Conservation (phyloP, 2,329 filamentous ascomycete species). For the Sarocladium kiliense region DNA sequence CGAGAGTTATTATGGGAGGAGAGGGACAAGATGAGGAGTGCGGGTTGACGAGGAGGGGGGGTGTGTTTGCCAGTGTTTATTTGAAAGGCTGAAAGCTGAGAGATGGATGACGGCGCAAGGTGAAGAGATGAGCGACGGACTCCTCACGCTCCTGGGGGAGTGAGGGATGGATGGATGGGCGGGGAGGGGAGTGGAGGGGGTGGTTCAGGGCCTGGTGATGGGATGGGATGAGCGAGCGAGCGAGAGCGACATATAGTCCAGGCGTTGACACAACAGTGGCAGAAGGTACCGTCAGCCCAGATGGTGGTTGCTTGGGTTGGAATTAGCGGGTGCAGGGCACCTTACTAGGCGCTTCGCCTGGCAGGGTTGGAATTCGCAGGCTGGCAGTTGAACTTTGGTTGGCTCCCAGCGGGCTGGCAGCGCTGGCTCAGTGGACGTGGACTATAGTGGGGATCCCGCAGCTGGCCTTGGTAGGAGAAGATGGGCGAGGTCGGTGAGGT, state of each 20-base stretch:
- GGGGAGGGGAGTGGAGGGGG: neutral
- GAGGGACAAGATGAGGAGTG: neutral
- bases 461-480: neutral
- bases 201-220: neutral
- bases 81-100: conserved; percentile 6
- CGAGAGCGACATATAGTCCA: neutral
- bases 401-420: neutral
- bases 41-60: neutral
- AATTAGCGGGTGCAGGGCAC: neutral
- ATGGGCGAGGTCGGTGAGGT: neutral
- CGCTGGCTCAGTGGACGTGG: no score
- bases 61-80: neutral
- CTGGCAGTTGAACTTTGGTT: neutral
- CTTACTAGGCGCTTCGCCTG: neutral
- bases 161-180: neutral
- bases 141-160: neutral
- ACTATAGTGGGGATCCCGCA: conserved; percentile 4
- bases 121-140: neutral
- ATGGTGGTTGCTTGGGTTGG: neutral
- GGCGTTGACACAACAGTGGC: neutral
- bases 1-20: conserved; percentile 7
- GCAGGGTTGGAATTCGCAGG: neutral
- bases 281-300: neutral
- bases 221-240: neutral
- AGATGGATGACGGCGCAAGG: conserved; percentile 6